Evolutionary conservation across 495 filamentous ascomycete genomes (phyloP), one percentile per base, ranked within the genome.

Genomic region (Ascodesmis nigricans): DNA sequence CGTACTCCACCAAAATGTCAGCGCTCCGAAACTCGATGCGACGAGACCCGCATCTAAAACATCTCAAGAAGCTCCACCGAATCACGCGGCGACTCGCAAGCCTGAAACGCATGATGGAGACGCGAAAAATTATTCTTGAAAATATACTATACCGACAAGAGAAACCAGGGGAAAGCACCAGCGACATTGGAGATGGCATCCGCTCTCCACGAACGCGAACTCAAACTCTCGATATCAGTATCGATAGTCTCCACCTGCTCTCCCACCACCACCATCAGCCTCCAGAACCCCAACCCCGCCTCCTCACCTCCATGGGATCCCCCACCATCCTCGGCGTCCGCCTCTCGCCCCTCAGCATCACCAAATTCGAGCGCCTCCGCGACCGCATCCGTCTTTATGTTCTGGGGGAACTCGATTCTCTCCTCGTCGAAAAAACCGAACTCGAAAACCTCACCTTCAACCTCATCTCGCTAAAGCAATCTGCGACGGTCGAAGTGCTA

Each of bases 381-480:
- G 75, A 90, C 50, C 67, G 74, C 0, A 73, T 87, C 39, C 67
- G 73, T 36, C 60, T 81, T 25, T 77, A 84, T 32, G 80, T 78
- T 33, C 50, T 91, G 47, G 77, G 70, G 36, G 75, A 83, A 47
- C 77, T 84, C 26, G 66, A 80, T 30, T 72, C 78, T 40, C 81
- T 74, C 47, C 54, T 84, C 21, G 65, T 62, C 21, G 80, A 84
- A 52, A 84, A 83, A 47, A 72, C 76, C 16, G 68, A 71, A 4
- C 57, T 91, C 26, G 74, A 79, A 11, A 71, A 69, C 33, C 63
- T 83, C 55, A 43, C 38, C 16, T 90, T 87, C 64, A 84, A 82
- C 56, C 63, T 91, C 44, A 81, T 78, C 35, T 73, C 79, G 8
- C 71, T 84, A 46, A 78, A 78, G 46, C 75, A 91, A 55, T 78